Base-by-base conservation (phyloP, 2,329 filamentous ascomycete genomes). In the Alternaria viburni region DNA sequence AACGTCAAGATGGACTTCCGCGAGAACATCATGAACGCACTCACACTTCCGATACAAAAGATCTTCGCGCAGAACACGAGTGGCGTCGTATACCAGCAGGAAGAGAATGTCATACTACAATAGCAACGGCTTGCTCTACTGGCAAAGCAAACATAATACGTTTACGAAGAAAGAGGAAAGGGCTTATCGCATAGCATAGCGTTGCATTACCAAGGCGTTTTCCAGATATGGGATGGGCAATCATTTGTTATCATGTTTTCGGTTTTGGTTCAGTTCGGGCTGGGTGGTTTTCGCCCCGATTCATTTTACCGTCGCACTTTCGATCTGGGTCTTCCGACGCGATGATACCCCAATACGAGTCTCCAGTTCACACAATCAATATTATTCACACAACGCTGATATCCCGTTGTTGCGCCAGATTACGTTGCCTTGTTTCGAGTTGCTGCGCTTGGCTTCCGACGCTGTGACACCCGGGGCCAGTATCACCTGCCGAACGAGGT, bases 11-110 rank as follows among this genome's bases (percentile, higher is more conserved):
- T 69, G 5, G 76, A 79, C 45, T 78, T 75, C 59, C 68, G 66
- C 21, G 74, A 79, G 26, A 79, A 79, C 59, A 73, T 79, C 25
- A 80, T 80, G 77, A 76, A 80, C 52, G 77, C 77, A 50, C 67
- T 80, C 26, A 78, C 75, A 4, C 67, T 76, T 8, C 75, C 76
- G 1, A 75, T 80, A 19, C 77, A 80, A 60, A 73, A 72, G 45
- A 65, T 78, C 10, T 80, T 77, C 44, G 71, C 76, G 1, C 73
- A 80, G 10, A 75, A 76, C 59, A 68, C 59, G 17, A 63, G 66
- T 9, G 66, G 69, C 25, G 71, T 79, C 11, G 68, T 77, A 6
- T 59, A 66, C n/a, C 67, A 75, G 44, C 74, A 75, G 23, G 58
- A 67, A 21, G 66, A 76, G 54, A 79, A 79, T 59, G 69, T 73